A percentile compares a stretch with the other conserved stretches of the same genome.
Conservation (phyloP, 2,329 filamentous ascomycete species). For the Nigrospora oryzae region DNA sequence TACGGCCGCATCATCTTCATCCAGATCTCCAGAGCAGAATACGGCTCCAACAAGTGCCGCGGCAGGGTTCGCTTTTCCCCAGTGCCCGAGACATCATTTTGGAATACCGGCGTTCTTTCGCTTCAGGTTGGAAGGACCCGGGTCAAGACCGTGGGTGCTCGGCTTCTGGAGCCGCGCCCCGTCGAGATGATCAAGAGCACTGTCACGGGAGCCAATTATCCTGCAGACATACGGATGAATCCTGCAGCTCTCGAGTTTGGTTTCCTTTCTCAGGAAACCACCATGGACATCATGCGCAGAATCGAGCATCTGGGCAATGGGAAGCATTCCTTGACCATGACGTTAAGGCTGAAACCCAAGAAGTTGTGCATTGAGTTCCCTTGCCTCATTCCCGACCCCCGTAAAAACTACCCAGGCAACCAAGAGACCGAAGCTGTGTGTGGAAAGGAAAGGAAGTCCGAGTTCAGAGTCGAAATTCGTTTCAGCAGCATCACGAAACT, state of each 20-base stretch:
- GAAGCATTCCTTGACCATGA: constrained; percentile 20
- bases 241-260: constrained; percentile 53
- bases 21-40: constrained; percentile 39
- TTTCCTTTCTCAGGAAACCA: constrained; percentile 39
- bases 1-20: constrained; percentile 48
- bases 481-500: constrained; percentile 38
- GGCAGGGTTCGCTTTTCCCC: constrained; percentile 51
- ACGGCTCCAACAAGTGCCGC: constrained; percentile 26
- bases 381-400: constrained; percentile 14
- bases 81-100: constrained; percentile 43
- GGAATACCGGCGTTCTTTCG: constrained; percentile 26
- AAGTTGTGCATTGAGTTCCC: constrained; percentile 31
- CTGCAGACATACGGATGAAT: constrained; percentile 28
- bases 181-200: constrained; percentile 17
- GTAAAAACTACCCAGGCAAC: constrained; percentile 7
- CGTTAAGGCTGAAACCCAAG: constrained; percentile 28
- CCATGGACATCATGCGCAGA: constrained; percentile 53
- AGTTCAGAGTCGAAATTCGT: constrained; percentile 33
- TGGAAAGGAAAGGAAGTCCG: background rate
- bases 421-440: background rate
- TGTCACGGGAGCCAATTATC: constrained; percentile 19
- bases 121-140: constrained; percentile 7
- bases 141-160: background rate
- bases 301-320: constrained; percentile 9
- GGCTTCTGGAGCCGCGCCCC: background rate